Conservation (phyloP, 1,284 basidiomycete species). For the Boletellus deceptivus region DNA sequence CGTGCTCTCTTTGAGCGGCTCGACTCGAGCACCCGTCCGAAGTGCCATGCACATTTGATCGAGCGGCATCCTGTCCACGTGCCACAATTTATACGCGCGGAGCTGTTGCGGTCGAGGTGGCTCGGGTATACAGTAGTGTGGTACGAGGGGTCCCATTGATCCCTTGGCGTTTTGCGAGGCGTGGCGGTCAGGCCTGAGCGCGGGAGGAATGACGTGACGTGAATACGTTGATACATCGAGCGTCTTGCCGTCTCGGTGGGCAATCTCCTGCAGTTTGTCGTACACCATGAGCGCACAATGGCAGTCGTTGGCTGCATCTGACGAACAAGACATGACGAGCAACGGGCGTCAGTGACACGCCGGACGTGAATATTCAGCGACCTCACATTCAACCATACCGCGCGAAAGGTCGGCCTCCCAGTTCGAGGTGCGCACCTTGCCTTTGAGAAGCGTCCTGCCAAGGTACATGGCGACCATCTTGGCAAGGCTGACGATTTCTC, state of each 20-base stretch:
- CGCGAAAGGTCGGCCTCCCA: conserved; percentile 51
- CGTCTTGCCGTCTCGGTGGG: conserved; percentile 25
- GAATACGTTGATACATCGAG: conserved; percentile 34
- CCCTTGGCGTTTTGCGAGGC: neutral
- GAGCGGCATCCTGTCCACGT: conserved; percentile 41
- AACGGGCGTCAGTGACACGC: neutral
- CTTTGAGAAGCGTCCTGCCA: conserved; percentile 47
- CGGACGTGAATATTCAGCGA: neutral
- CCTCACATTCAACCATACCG: conserved; percentile 49
- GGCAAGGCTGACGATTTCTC: conserved; percentile 52
- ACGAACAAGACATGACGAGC: neutral
- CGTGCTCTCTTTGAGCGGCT: conserved; percentile 50
- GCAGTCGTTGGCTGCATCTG: conserved; percentile 64
- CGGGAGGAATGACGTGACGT: conserved; percentile 24
- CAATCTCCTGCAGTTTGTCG: conserved; percentile 40
- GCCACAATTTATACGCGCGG: conserved; percentile 60
- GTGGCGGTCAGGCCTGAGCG: conserved; percentile 2
- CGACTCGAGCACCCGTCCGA: conserved; percentile 38
- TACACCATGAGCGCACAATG: conserved; percentile 53
- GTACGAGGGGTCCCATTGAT: conserved; percentile 8
- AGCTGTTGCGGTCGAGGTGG: conserved; percentile 45
- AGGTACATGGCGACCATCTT: conserved; percentile 55
- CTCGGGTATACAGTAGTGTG: conserved; percentile 29
- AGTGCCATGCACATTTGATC: conserved; percentile 44
- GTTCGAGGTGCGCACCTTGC: conserved; percentile 50